Base-by-base conservation (phyloP, 139 green algal genomes). In the Choricystis sp. region DNA sequence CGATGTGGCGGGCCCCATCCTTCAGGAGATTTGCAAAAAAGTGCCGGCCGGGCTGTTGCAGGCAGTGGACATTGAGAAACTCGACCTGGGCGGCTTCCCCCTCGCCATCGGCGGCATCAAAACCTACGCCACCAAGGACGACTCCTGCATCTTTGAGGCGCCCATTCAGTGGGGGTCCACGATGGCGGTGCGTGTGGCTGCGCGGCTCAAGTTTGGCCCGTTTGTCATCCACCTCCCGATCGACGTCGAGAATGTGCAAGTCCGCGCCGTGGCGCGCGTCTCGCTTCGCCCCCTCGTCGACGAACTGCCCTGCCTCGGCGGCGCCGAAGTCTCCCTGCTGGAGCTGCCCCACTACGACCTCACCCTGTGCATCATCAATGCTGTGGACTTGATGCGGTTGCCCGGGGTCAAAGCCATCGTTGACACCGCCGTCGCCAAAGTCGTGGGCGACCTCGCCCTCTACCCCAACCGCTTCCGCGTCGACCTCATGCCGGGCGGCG, bases 271-370 rank as follows among this genome's bases (percentile, higher is more conserved):
- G 23, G 59, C 75, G 2, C 73, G 84, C 57, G 74, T 89, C 56
- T 78, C 81, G 14, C 29, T 89, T 5, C 69, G 70, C 25, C 77
- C 79, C 2, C 73, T 92, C 65, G 77, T 88, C 25, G 85, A 92
- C 59, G 82, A 72, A 23, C 74, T 92, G 26, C 85, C 85, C 26
- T 89, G 81, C 69, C 61, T 89, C 19, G 85, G 85, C 21, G 82
- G 77, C 21, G 77, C 83, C 30, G 72, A 66, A n/a, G 69, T 92
- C n/a, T 75, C 62, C 5, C 69, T 92, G 67, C 75, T 89, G 19
- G 65, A 80, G 49, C 59, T 49, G 70, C 70, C 82, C 71, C 49
- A 79, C 52, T 57, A 87, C 16, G 85, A 89, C 79, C 68, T 77
- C 56, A 78, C 62, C 1, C 71, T 86, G 21, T 69, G 61, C 31